A percentile compares a stretch with the other conserved stretches of the same genome.
These are phyloP conservation scores for Lepidium africanum DNA, from an alignment of 345 rosid genomes.

Conservation along the genomic window DNA sequence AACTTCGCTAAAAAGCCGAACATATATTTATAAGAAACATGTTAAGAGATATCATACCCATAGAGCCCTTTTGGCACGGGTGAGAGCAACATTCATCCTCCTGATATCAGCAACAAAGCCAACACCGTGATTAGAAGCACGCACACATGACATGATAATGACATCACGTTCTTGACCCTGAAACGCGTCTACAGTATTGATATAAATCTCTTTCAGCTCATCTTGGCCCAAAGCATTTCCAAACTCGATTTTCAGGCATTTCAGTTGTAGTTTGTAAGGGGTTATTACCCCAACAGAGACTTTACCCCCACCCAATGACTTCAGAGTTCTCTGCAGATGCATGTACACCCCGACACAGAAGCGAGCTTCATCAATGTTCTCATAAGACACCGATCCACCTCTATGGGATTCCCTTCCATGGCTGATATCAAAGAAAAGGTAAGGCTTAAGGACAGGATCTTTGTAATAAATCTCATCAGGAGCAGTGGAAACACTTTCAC, in stretches of 20 bases:
- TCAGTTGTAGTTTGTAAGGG: conserved; percentile 94
- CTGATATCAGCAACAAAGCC: conserved; percentile 97
- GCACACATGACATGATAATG: conserved; percentile 98
- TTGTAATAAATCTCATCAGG: conserved; percentile 86
- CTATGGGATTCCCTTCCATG: conserved; percentile 96
- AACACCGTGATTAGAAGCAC: conserved; percentile 93
- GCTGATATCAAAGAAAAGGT: conserved; percentile 75
- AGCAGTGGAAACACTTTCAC: conserved; percentile 68
- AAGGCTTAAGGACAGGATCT: conserved; percentile 85
- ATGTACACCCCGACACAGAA: conserved; percentile 85
- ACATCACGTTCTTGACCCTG: conserved; percentile 99
- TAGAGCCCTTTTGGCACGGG: conserved; percentile 92
- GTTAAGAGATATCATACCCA: conserved; percentile 56
- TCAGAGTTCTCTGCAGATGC: conserved; percentile 77
- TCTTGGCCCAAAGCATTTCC: conserved; percentile 69
- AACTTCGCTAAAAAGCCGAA: neutral
- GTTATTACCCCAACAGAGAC: conserved; percentile 88
- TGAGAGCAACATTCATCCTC: conserved; percentile 98
- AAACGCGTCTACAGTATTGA: conserved; percentile 97
- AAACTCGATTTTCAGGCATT: conserved; percentile 88
- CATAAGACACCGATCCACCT: conserved; percentile 96
- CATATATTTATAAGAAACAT: neutral
- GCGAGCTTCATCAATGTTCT: conserved; percentile 87
- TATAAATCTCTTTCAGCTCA: conserved; percentile 89
- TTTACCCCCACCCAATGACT: conserved; percentile 60